These are phyloP conservation scores for Pseudonectria foliicola DNA, from an alignment of 2,329 filamentous ascomycete genomes.

Conservation along the genomic window DNA sequence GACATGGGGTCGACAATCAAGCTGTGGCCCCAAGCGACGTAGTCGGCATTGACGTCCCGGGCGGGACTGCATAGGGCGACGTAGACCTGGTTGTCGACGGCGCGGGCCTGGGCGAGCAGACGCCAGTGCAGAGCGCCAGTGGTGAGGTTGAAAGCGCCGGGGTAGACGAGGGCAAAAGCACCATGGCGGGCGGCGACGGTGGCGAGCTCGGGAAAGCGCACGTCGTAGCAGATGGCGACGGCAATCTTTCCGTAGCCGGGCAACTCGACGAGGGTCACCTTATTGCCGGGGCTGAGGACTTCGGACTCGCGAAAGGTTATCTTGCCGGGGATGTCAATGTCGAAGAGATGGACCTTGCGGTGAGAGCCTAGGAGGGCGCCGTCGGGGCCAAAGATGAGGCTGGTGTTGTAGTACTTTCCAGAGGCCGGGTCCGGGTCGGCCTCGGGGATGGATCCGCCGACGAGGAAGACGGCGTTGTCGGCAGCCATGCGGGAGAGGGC, in stretches of 20 bases:
- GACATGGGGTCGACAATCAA: constrained; percentile 85
- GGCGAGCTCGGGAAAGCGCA: constrained; percentile 91
- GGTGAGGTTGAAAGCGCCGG: constrained; percentile 93
- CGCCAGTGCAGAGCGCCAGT: constrained; percentile 92
- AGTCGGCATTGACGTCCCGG: constrained; percentile 66
- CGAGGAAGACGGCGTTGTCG: constrained; percentile 71
- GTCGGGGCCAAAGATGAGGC: constrained; percentile 69
- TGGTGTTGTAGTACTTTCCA: constrained; percentile 81
- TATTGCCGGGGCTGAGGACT: constrained; percentile 77
- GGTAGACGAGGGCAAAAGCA: constrained; percentile 85
- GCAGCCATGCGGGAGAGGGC: constrained; percentile 73
- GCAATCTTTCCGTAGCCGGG: constrained; percentile 83
- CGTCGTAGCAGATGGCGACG: constrained; percentile 94
- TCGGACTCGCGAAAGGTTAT: constrained; percentile 89
- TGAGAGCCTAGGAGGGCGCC: constrained; percentile 81
- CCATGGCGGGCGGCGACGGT: constrained; percentile 79
- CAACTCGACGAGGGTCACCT: constrained; percentile 77
- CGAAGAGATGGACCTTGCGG: constrained; percentile 92
- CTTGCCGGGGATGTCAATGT: constrained; percentile 94
- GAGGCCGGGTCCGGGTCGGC: constrained; percentile 50
- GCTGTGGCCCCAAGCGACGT: constrained; percentile 90
- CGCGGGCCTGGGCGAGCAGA: constrained; percentile 71
- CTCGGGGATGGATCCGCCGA: constrained; percentile 92
- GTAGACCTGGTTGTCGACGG: constrained; percentile 90
- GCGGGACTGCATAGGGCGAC: constrained; percentile 90